Evolutionary conservation across 1,284 basidiomycete species (phyloP), one percentile per base, ranked within the genome.

Genomic region (Rhodotorula sp.): DNA sequence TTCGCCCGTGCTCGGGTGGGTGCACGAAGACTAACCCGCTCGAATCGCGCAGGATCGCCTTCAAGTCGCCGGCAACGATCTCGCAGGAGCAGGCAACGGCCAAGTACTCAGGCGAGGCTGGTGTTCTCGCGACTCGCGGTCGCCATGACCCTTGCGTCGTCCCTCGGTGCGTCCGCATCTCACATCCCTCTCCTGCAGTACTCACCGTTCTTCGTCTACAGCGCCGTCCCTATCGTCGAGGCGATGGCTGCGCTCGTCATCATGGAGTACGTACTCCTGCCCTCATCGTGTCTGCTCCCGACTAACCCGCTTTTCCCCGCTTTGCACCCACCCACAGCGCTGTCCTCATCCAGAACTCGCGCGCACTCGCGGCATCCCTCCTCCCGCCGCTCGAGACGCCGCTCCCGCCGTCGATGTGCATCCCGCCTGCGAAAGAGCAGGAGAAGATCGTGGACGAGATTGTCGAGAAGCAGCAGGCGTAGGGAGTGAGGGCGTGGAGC

Each of bases 31-130:
- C 41, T 54, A 13, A 50, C 27, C 10, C 17, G 2, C 56, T 51
- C 29, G 61, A 37, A 53, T 9, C 34, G 36, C 39, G 25, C 80
- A 94, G 92, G 70, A 86, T 98, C 78, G 95, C 91, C 4, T 99
- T 99, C 89, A 99, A 99, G 84, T 92, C 92, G 54, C 97, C 97
- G 67, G 97, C 97, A 48, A 99, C 97, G 48, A 99, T 99, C 82
- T 91, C 92, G 27, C 94, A 94, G 83, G 86, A 89, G 59, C 97
- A 99, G 83, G 80, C 85, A 59, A 99, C 97, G 15, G 92, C 91
- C 9, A 90, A 91, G 82, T 99, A 99, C 83, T 89, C 95, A 79
- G 97, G 97, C 50, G 91, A 90, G 27, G 84, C 87, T 0, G 97
- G 97, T 41, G 88, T 87, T 44, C 87, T 99, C 58, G 93, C 92